Evolutionary conservation across 208 protist species (phyloP).

Genomic region (Wallacemonas collosoma): DNA sequence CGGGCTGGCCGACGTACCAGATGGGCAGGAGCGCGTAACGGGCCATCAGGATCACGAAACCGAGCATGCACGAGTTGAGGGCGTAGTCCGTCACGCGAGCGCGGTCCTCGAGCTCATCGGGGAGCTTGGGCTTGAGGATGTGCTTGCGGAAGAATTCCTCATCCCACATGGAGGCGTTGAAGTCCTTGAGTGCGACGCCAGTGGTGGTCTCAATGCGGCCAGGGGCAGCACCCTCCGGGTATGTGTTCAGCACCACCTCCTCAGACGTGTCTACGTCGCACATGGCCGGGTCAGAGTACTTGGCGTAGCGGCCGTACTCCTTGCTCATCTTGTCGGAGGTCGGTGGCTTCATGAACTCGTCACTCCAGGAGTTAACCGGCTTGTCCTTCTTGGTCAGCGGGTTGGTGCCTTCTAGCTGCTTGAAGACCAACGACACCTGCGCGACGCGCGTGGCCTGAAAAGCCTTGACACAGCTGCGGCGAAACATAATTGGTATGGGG

Average conservation of each 20-base stretch:
- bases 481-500: constrained; percentile 49
- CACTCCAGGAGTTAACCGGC: constrained; percentile 78
- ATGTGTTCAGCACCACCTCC: constrained; percentile 92
- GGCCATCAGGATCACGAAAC: constrained; percentile 82
- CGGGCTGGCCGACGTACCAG: constrained; percentile 87
- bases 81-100: constrained; percentile 89
- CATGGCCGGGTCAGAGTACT: constrained; percentile 85
- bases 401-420: constrained; percentile 78
- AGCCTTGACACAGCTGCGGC: constrained; percentile 56
- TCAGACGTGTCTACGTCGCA: constrained; percentile 76
- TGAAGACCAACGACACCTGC: constrained; percentile 73
- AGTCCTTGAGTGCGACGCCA: constrained; percentile 85
- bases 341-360: constrained; percentile 87
- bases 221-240: constrained; percentile 71
- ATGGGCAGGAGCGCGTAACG: constrained; percentile 84
- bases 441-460: constrained; percentile 65
- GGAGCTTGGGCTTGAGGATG: constrained; percentile 89
- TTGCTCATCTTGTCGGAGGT: constrained; percentile 67
- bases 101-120: constrained; percentile 79
- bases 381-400: constrained; percentile 87
- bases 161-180: constrained; percentile 87
- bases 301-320: constrained; percentile 87
- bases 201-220: constrained; percentile 86
- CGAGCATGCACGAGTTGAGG: constrained; percentile 82
- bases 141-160: constrained; percentile 93